A percentile compares a stretch with the other conserved stretches of the same genome.
Conservation (phyloP, 164 flowering plant species). For the Malania oleifera region DNA sequence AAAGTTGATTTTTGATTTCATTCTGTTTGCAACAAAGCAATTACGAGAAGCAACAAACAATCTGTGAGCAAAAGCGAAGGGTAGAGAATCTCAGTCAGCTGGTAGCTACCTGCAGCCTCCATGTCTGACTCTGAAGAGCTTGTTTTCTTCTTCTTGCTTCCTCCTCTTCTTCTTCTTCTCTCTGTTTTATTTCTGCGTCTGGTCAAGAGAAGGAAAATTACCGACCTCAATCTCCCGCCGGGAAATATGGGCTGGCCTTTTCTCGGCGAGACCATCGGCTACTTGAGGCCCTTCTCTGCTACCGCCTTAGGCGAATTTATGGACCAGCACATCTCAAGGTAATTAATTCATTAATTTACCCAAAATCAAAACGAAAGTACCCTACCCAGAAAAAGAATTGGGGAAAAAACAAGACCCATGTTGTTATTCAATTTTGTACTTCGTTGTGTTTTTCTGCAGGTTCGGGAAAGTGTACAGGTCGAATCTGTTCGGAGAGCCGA, state of each 20-base stretch:
- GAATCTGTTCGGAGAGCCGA: slow-evolving; percentile 76
- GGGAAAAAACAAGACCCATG: not conserved
- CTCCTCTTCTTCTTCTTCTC: slow-evolving; percentile 37
- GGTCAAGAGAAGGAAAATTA: slow-evolving; percentile 29
- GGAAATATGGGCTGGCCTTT: slow-evolving; percentile 88
- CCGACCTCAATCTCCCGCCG: slow-evolving; percentile 57
- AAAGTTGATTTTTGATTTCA: slow-evolving; percentile 5
- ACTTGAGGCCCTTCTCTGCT: slow-evolving; percentile 72
- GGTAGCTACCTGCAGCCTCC: too few relatives aligned
- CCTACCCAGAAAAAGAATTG: not conserved
- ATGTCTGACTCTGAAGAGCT: slow-evolving; percentile 56
- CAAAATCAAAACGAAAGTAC: too few relatives aligned
- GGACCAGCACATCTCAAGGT: slow-evolving; percentile 88
- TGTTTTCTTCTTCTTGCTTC: slow-evolving; percentile 17
- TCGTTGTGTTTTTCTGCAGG: slow-evolving; percentile 36
- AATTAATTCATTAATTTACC: too few relatives aligned
- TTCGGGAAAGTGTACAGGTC: slow-evolving; percentile 81
- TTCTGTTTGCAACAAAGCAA: not conserved
- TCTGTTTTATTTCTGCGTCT: slow-evolving; percentile 35
- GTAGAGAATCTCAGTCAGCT: too few relatives aligned
- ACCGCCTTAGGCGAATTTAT: slow-evolving; percentile 74
- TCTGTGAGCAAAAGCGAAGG: too few relatives aligned
- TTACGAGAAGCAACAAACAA: too few relatives aligned
- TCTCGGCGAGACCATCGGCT: slow-evolving; percentile 77
- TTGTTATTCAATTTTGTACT: slow-evolving; percentile 3